Evolutionary conservation across 805 yeast species (phyloP), one percentile per base, ranked within the genome.

Genomic region (Candida ficus): DNA sequence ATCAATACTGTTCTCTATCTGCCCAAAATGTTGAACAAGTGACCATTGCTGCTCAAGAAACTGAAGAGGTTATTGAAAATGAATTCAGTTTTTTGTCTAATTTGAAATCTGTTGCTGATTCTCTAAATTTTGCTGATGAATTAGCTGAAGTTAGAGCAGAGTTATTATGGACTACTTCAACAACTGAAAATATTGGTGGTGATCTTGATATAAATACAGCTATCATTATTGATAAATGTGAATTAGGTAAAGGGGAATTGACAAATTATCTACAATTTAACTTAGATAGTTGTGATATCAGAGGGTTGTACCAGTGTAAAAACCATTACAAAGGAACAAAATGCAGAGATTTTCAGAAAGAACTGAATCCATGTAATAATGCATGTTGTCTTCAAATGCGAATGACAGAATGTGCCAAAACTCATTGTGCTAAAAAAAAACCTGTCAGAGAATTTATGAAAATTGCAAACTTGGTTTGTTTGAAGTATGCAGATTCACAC

Each of bases 301-400:
- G 47, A n/a, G 54, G 45, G 3, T 35, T 54, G 20, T 54, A 40
- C 27, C 36, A 46, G 12, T 54, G 59, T 39, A 54, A 52, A 26
- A 53, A 52, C 29, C 46, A 44, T 7, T 50, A 40, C 29, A 52
- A 47, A 38, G 39, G 35, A 4, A 36, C 14, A 3, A 43, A 45
- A 14, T 55, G 58, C 48, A 19, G 39, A 27, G 33, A 38, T 1
- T 41, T 29, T 28, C 34, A 48, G 14, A 5, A 31, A 4, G 51
- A 46, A 1, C 14, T 38, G 5, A 53, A 53, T 28, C 43, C 44
- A 0, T 54, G 58, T 27, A 53, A 53, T 34, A 44, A 38, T 27
- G 58, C 58, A 7, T 54, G 58, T 35, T 54, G 58, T 39, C 47
- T 48, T 13, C 50, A 52, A 33, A 48, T 45, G 9, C 39, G 47